Evolutionary conservation across 2,329 filamentous ascomycete species (phyloP).

Genomic region (Arthrobotrys megalospora): DNA sequence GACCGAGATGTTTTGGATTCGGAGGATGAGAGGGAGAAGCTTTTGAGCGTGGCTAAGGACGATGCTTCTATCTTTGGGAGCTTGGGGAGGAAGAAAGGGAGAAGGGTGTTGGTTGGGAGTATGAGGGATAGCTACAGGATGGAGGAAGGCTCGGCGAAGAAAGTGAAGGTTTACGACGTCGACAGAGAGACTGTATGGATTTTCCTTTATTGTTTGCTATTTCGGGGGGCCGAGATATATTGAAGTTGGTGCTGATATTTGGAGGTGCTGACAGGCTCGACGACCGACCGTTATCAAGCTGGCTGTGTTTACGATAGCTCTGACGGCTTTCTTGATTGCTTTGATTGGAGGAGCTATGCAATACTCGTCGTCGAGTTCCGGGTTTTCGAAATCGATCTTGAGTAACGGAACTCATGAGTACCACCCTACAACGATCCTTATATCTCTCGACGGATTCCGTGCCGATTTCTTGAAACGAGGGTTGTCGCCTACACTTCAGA

Average conservation of each 20-base stretch:
- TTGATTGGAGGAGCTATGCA: slow-evolving; percentile 63
- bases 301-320: slow-evolving; percentile 53
- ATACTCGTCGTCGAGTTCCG: slow-evolving; percentile 60
- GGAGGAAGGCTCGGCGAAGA: slow-evolving; percentile 61
- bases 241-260: slow-evolving; percentile 4
- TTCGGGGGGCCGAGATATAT: neutral
- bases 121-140: slow-evolving; percentile 61
- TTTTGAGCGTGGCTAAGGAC: slow-evolving; percentile 69
- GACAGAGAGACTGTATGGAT: slow-evolving; percentile 49
- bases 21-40: slow-evolving; percentile 78
- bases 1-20: slow-evolving; percentile 81
- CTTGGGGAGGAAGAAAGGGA: slow-evolving; percentile 63
- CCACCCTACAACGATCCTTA: slow-evolving; percentile 89
- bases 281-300: slow-evolving; percentile 62
- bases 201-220: slow-evolving; percentile 23
- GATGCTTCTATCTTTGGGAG: slow-evolving; percentile 63
- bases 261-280: slow-evolving; percentile 58
- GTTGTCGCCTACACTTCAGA: slow-evolving; percentile 84
- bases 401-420: slow-evolving; percentile 91
- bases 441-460: slow-evolving; percentile 95
- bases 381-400: slow-evolving; percentile 65
- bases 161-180: slow-evolving; percentile 57
- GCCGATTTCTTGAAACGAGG: slow-evolving; percentile 90
- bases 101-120: slow-evolving; percentile 63
- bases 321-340: slow-evolving; percentile 62